A percentile compares a stretch with the other conserved stretches of the same genome.
Evolutionary conservation across 305 asterid species (phyloP).

Genomic region (Striga hermonthica): DNA sequence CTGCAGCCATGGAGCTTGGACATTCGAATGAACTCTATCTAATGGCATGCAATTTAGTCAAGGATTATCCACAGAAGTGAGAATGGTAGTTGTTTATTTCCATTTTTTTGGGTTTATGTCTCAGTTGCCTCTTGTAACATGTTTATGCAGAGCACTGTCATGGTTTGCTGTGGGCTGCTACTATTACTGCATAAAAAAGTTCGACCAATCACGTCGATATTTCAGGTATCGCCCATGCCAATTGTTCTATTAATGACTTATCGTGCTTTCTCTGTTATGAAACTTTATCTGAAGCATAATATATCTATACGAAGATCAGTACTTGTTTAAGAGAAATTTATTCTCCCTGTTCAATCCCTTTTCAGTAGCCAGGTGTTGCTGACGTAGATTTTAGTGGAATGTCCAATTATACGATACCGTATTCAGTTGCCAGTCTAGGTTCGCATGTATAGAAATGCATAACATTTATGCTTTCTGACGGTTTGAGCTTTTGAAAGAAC

Average conservation of each 20-base stretch:
- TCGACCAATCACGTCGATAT: conserved; percentile 91
- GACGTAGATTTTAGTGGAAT: conserved; percentile 4
- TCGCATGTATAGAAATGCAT: background rate
- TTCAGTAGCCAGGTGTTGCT: conserved; percentile 10
- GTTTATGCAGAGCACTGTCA: conserved; percentile 75
- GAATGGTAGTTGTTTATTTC: conserved; percentile 32
- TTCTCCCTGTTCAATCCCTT: conserved; percentile 10
- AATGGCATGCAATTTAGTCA: conserved; percentile 97
- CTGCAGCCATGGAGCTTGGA: conserved; percentile 99
- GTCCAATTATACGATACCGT: conserved; percentile 9
- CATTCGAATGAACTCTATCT: conserved; percentile 96
- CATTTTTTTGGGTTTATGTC: conserved; percentile 25
- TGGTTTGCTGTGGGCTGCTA: conserved; percentile 99
- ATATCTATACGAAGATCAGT: conserved; percentile 8
- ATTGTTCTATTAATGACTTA: conserved; percentile 8
- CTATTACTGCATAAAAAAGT: conserved; percentile 89
- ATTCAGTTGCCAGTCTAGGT: conserved; percentile 17
- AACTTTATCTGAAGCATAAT: conserved; percentile 4
- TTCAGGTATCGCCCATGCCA: conserved; percentile 58
- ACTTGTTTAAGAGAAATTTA: conserved; percentile 11
- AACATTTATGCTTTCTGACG: conserved; percentile 6
- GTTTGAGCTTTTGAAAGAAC: conserved; percentile 9
- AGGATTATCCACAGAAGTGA: conserved; percentile 99
- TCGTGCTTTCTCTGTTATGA: conserved; percentile 22
- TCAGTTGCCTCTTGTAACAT: conserved; percentile 32